Conservation (phyloP, 2,329 filamentous ascomycete species). For the Teratosphaeria destructans region DNA sequence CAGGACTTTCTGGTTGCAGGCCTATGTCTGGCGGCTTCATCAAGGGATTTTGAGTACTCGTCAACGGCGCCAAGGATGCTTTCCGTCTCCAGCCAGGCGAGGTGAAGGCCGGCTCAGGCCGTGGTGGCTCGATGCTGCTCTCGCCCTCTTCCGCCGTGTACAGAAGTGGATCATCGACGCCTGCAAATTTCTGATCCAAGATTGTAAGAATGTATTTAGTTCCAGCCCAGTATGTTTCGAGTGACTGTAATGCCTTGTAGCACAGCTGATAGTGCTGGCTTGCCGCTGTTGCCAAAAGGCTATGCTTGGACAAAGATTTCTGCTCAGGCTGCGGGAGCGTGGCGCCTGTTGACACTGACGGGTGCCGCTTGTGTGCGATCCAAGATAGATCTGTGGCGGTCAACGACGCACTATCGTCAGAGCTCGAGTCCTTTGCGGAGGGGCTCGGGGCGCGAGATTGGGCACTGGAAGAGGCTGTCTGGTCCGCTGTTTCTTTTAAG, state of each 20-base stretch:
- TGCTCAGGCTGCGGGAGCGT: slow-evolving; percentile 6
- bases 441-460: slow-evolving; percentile 45
- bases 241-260: slow-evolving; percentile 69
- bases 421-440: background rate
- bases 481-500: slow-evolving; percentile 67
- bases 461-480: slow-evolving; percentile 35
- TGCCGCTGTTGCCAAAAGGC: slow-evolving; percentile 66
- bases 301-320: slow-evolving; percentile 51
- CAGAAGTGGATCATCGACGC: slow-evolving; percentile 64
- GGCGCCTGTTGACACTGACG: background rate
- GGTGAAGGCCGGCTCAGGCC: slow-evolving; percentile 38
- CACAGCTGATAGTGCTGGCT: slow-evolving; percentile 82
- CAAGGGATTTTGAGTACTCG: slow-evolving; percentile 12
- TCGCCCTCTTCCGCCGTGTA: slow-evolving; percentile 68
- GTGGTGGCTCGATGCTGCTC: slow-evolving; percentile 49
- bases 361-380: slow-evolving; percentile 14
- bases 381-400: slow-evolving; percentile 35
- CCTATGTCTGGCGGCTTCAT: slow-evolving; percentile 8
- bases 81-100: slow-evolving; percentile 42
- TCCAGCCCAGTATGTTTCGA: slow-evolving; percentile 80
- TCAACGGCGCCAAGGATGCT: slow-evolving; percentile 34
- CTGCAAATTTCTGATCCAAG: slow-evolving; percentile 77
- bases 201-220: slow-evolving; percentile 80
- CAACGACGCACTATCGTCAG: background rate
- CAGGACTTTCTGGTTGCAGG: slow-evolving; percentile 33